These are phyloP conservation scores for Paramecium tetraurelia DNA, from an alignment of 73 alveolate species.

Conservation along the genomic window DNA sequence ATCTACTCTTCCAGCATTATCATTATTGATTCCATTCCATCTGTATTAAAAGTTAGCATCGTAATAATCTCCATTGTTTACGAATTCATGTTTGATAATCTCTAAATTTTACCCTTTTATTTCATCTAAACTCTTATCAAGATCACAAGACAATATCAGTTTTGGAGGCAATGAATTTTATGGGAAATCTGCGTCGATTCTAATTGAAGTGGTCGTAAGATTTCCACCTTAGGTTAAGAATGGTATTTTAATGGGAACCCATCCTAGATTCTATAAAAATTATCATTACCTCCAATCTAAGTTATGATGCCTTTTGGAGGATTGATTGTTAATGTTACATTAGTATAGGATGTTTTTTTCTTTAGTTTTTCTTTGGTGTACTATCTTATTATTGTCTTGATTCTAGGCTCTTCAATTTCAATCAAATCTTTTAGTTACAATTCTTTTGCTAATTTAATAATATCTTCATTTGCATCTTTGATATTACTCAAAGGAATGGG, in stretches of 20 bases:
- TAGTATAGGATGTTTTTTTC: not conserved
- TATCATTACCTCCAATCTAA: not conserved
- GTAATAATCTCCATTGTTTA: not conserved
- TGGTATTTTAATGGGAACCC: not conserved
- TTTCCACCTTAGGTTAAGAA: not conserved
- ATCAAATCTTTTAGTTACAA: not conserved
- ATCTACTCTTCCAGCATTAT: not conserved
- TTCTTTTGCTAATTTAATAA: not conserved
- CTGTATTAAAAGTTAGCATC: slow-evolving; percentile 15
- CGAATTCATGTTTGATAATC: not conserved
- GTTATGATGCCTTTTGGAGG: not conserved
- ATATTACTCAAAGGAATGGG: not conserved
- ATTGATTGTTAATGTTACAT: not conserved
- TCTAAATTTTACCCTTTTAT: not conserved
- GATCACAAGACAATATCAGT: not conserved
- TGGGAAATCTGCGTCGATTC: not conserved
- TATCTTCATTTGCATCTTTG: not conserved
- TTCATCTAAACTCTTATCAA: not conserved
- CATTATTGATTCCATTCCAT: not conserved
- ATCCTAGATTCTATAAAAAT: not conserved
- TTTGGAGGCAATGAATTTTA: not conserved
- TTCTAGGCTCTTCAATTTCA: not conserved
- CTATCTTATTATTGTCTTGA: not conserved
- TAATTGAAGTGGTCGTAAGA: not conserved
- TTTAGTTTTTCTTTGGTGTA: not conserved